These are phyloP conservation scores for Hypoxylon sp. DNA, from an alignment of 2,329 filamentous ascomycete species.

Conservation along the genomic window DNA sequence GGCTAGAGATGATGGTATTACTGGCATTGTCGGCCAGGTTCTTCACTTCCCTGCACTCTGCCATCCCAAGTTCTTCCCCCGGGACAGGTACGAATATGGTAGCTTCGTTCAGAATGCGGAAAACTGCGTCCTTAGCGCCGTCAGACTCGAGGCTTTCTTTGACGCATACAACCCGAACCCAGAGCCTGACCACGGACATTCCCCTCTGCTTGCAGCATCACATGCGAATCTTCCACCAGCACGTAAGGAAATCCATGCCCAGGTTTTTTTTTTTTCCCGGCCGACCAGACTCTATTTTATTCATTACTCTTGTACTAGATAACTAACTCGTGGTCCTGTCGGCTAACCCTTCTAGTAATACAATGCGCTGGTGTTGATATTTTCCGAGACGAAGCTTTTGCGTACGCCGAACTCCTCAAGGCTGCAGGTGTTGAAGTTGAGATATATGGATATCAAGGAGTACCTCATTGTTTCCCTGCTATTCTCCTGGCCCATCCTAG, in stretches of 20 bases:
- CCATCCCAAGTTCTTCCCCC: constrained; percentile 54
- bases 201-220: constrained; percentile 52
- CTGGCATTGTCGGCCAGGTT: constrained; percentile 52
- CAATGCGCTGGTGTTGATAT: constrained; percentile 53
- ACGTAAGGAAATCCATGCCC: constrained; percentile 45
- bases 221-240: constrained; percentile 52
- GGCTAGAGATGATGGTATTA: constrained; percentile 51
- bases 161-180: constrained; percentile 45
- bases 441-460: constrained; percentile 51
- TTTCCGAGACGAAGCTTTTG: constrained; percentile 56
- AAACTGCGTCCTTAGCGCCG: constrained; percentile 49
- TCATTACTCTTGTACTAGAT: not conserved
- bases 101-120: constrained; percentile 53
- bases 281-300: not conserved
- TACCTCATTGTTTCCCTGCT: constrained; percentile 54
- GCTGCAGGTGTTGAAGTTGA: constrained; percentile 52
- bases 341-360: constrained; percentile 48
- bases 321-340: constrained; percentile 22
- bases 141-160: constrained; percentile 53
- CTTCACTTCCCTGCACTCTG: constrained; percentile 54
- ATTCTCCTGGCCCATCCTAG: constrained; percentile 35
- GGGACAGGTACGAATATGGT: constrained; percentile 50
- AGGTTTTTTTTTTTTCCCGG: not conserved
- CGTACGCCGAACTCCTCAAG: constrained; percentile 54
- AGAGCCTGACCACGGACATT: constrained; percentile 48